phyloP scores from a whole-genome alignment of 2,329 filamentous ascomycete species.

The Penicillium oxalicum region DNA sequence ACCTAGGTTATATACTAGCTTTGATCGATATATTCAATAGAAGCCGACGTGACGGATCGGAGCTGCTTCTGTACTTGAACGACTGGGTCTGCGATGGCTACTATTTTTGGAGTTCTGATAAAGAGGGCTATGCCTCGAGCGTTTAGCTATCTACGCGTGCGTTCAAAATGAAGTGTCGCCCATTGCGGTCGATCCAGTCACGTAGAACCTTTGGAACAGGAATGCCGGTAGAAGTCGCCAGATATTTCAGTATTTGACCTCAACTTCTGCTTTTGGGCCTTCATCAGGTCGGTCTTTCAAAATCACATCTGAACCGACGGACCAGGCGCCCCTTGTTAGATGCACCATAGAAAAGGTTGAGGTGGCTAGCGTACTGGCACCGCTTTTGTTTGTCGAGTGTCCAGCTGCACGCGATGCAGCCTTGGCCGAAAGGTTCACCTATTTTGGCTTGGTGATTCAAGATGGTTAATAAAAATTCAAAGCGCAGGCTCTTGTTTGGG shows the following conservation, averaged over 20 bases:
- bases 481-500: no score
- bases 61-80: slow-evolving; percentile 9
- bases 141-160: slow-evolving; percentile 11
- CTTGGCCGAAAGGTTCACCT: background rate
- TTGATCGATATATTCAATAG: slow-evolving; percentile 12
- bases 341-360: slow-evolving; percentile 15
- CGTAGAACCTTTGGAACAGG: slow-evolving; percentile 13
- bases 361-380: slow-evolving; percentile 12
- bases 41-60: slow-evolving; percentile 8
- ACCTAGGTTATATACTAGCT: slow-evolving; percentile 11
- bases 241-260: slow-evolving; percentile 8
- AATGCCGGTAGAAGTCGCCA: slow-evolving; percentile 9
- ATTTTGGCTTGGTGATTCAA: no score
- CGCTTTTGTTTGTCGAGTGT: slow-evolving; percentile 2
- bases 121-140: slow-evolving; percentile 11
- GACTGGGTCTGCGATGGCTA: background rate
- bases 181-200: slow-evolving; percentile 15
- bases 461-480: no score
- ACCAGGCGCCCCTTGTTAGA: slow-evolving; percentile 9
- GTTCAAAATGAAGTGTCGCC: slow-evolving; percentile 14
- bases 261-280: slow-evolving; percentile 9
- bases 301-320: slow-evolving; percentile 16
- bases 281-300: slow-evolving; percentile 17
- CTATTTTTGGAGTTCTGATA: background rate
- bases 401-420: background rate